Evolutionary conservation across 1,284 basidiomycete genomes (phyloP), one percentile per base, ranked within the genome.

Genomic region (Cystobasidium sp.): DNA sequence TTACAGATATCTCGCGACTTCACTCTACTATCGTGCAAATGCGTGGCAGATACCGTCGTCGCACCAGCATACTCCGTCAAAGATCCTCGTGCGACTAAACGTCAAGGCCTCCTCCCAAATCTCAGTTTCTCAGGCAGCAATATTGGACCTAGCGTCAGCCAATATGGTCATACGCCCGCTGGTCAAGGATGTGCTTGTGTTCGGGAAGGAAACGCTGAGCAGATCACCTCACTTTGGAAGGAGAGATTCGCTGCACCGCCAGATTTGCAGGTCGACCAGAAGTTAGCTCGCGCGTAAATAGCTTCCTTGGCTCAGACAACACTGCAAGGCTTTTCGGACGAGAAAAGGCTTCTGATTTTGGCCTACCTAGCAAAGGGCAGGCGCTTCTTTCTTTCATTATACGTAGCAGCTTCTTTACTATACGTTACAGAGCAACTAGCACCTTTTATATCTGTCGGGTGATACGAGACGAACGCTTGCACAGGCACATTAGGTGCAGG

Each of bases 1-100:
- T 37, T 66, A 7, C 64, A 66, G 14, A 66, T 66, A 37, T 66
- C 64, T 31, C 64, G 64, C 8, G 64, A 66, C 20, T 66, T 66
- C 49, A 66, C 51, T 7, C 39, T 66, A 1, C 51, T 66, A 1
- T 66, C 64, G 1, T 66, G 64, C 49, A 66, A 53, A 14, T 66
- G 64, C 16, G 64, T 66, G 0, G 47, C 64, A 4, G 64, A 66
- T 55, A 66, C 64, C 6, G 64, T 66, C 5, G 64, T 66, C 24
- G 49, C 64, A 9, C 64, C 64, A 4, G 31, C 64, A 22, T 66
- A 66, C 20, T 46, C 61, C 16, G 31, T 66, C 31, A 37, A 52
- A 20, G 49, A 51, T 53, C 51, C 64, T 52, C 24, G 64, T n/a
- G 49, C 47, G 14, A 53, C 14, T 0, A 59, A 59, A 24, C 22